phyloP scores from a whole-genome alignment of 164 flowering plant genomes.

The Warburgia ugandensis region DNA sequence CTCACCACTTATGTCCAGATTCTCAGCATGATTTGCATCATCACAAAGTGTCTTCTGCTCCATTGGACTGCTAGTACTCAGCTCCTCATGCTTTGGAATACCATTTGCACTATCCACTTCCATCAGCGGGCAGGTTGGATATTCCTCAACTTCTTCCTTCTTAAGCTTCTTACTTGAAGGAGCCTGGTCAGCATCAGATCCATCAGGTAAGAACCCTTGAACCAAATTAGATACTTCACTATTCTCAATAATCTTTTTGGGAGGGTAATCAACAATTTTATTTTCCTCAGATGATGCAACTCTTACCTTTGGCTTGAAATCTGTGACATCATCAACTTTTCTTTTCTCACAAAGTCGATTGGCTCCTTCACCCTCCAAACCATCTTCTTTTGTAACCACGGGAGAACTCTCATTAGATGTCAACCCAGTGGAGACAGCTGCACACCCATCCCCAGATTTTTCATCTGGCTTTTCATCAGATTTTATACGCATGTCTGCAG shows the following conservation, averaged over 20 bases:
- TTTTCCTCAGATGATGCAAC: constrained; percentile 5
- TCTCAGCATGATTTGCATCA: constrained; percentile 5
- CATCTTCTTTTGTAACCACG: constrained; percentile 8
- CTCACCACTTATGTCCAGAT: constrained; percentile 5
- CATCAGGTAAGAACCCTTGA: constrained; percentile 7
- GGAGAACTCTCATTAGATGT: constrained; percentile 2
- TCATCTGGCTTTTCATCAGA: constrained; percentile 17
- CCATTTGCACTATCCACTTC: constrained; percentile 4
- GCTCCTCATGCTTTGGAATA: too few relatives aligned
- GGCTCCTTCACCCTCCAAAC: constrained; percentile 8
- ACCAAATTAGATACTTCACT: background rate
- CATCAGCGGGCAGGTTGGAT: constrained; percentile 11
- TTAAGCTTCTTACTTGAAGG: constrained; percentile 7
- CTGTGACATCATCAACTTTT: constrained; percentile 7
- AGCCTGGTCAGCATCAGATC: constrained; percentile 5
- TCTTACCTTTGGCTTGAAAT: constrained; percentile 1
- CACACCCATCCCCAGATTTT: constrained; percentile 1
- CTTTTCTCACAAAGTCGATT: constrained; percentile 6
- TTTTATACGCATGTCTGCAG: too few relatives aligned
- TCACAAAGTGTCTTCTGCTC: constrained; percentile 12
- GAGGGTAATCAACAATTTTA: constrained; percentile 10
- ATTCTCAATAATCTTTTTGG: background rate
- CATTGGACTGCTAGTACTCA: background rate
- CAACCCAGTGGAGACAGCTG: background rate
- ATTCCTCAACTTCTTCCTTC: constrained; percentile 21